Evolutionary conservation across 1,284 basidiomycete genomes (phyloP).

Genomic region (Malassezia obtusa): DNA sequence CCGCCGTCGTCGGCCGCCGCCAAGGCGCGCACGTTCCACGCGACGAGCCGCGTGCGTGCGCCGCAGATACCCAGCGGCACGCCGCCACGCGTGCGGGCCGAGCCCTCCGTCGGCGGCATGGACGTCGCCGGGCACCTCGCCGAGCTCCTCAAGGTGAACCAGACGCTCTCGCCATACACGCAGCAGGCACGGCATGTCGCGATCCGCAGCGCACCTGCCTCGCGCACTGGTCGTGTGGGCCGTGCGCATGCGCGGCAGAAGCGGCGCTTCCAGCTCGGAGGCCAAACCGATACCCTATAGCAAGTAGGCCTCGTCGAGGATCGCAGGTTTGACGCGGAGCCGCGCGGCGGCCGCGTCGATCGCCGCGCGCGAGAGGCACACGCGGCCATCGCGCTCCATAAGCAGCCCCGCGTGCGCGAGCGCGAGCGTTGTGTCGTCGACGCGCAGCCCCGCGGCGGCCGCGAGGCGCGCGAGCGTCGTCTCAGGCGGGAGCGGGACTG

Average conservation of each 20-base stretch:
- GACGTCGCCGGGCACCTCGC: slow-evolving; percentile 27
- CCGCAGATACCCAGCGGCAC: neutral
- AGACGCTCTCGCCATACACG: slow-evolving; percentile 41
- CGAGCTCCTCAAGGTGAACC: slow-evolving; percentile 37
- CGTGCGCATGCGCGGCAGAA: slow-evolving; percentile 9
- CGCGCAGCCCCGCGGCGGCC: slow-evolving; percentile 65
- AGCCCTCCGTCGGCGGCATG: neutral
- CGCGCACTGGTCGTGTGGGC: neutral
- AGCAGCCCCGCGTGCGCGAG: slow-evolving; percentile 77
- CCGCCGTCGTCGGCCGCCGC: neutral
- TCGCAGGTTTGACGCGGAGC: slow-evolving; percentile 3
- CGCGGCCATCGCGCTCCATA: slow-evolving; percentile 40
- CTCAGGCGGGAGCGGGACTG: slow-evolving; percentile 12
- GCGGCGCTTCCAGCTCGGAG: slow-evolving; percentile 7
- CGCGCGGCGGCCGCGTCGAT: slow-evolving; percentile 6
- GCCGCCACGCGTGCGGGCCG: neutral
- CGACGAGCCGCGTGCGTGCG: slow-evolving; percentile 10
- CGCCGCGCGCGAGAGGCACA: neutral
- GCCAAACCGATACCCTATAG: neutral
- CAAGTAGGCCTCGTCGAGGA: slow-evolving; percentile 17
- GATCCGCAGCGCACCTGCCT: slow-evolving; percentile 33
- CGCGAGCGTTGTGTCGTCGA: slow-evolving; percentile 78
- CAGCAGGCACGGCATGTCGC: slow-evolving; percentile 37
- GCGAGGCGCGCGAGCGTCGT: slow-evolving; percentile 56
- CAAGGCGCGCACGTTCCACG: slow-evolving; percentile 11